These are phyloP conservation scores for Candida alai DNA, from an alignment of 805 yeast genomes.

Conservation along the genomic window DNA sequence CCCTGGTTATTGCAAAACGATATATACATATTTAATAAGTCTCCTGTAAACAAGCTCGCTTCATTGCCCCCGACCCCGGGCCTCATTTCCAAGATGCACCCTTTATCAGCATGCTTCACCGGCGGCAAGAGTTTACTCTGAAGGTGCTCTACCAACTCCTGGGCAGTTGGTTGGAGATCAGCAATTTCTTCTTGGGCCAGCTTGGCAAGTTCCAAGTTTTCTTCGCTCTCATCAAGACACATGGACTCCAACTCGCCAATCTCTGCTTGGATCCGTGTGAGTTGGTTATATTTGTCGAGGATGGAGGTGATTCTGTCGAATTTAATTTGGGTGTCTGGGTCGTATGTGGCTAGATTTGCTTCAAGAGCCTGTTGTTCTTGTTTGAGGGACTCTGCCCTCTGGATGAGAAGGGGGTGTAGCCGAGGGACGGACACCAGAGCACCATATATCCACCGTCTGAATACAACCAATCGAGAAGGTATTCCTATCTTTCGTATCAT, in stretches of 20 bases:
- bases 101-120: slow-evolving; percentile 68
- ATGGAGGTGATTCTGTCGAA: slow-evolving; percentile 30
- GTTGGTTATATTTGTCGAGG: slow-evolving; percentile 28
- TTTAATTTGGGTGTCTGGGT: slow-evolving; percentile 29
- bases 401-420: slow-evolving; percentile 37
- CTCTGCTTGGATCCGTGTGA: slow-evolving; percentile 23
- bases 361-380: slow-evolving; percentile 24
- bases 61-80: slow-evolving; percentile 98
- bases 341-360: slow-evolving; percentile 23
- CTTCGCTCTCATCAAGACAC: slow-evolving; percentile 21
- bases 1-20: slow-evolving; percentile 59
- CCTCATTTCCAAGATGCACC: slow-evolving; percentile 78
- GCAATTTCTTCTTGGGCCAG: slow-evolving; percentile 65
- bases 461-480: neutral
- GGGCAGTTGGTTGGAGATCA: slow-evolving; percentile 42
- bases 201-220: slow-evolving; percentile 39
- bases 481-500: neutral
- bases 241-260: slow-evolving; percentile 22
- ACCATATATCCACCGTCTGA: neutral
- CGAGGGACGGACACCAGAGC: no score
- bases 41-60: slow-evolving; percentile 81
- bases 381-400: slow-evolving; percentile 32
- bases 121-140: slow-evolving; percentile 67
- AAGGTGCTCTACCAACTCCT: slow-evolving; percentile 40
- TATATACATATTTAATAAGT: slow-evolving; percentile 76